These are phyloP conservation scores for Penicillium dipodomyicola DNA, from an alignment of 495 filamentous ascomycete species.

Conservation along the genomic window DNA sequence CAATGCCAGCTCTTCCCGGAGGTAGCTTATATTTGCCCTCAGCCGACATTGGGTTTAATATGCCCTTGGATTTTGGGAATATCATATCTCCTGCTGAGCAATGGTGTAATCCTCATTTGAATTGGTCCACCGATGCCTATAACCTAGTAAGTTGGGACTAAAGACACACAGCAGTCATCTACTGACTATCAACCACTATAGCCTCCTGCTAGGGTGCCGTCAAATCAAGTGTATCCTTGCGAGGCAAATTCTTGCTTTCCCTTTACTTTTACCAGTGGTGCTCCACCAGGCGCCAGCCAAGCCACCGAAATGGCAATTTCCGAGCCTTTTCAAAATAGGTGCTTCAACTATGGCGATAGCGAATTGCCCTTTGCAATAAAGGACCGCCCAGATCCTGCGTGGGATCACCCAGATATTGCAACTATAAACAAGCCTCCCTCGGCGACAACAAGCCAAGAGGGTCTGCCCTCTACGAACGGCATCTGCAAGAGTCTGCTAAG, in stretches of 20 bases:
- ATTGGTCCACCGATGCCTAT: background rate
- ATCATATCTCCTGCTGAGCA: background rate
- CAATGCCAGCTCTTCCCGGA: background rate
- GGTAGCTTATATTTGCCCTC: background rate
- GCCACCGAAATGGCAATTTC: too few species aligned
- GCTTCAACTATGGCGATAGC: background rate
- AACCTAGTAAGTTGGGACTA: constrained; percentile 1
- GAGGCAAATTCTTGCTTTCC: background rate
- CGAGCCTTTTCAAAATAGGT: background rate
- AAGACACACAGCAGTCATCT: background rate
- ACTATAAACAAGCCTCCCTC: background rate
- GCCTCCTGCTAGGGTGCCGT: background rate
- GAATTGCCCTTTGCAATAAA: background rate
- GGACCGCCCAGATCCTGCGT: background rate
- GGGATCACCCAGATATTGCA: background rate
- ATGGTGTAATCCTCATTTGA: constrained; percentile 4
- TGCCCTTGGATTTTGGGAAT: background rate
- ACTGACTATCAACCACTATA: background rate
- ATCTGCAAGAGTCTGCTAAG: constrained; percentile 16
- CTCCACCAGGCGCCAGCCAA: background rate
- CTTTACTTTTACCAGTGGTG: background rate
- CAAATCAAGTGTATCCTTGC: background rate
- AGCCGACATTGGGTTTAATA: background rate
- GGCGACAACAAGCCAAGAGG: background rate
- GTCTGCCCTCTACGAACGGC: background rate